Base-by-base conservation (phyloP, 1,284 basidiomycete species). In the Volvariella volvacea region DNA sequence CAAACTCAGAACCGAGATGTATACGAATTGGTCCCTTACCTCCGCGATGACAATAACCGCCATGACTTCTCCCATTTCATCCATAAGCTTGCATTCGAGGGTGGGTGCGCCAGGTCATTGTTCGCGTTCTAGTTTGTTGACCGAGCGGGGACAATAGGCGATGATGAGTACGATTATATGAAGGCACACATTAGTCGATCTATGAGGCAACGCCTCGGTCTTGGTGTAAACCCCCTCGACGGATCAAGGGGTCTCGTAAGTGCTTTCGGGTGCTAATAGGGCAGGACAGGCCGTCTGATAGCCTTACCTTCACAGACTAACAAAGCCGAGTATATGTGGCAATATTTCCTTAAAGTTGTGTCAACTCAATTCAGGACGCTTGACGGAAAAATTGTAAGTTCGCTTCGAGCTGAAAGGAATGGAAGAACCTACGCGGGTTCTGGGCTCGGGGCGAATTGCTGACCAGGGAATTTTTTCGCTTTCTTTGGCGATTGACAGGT, bases 261-360 rank as follows among this genome's bases (percentile, higher is more conserved):
- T 60, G 25, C 22, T 43, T 37, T 46, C 43, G 28, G 19, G 44
- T 44, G 30, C 46, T 28, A 28, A 28, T 28, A 12, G 12, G 6
- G 25, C 25, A 28, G 6, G n/a, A n/a, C n/a, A n/a, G n/a, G n/a
- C n/a, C n/a, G n/a, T n/a, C n/a, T n/a, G n/a, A 6, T 44, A 34
- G 19, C 44, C 46, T 31, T 45, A 17, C 50, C 34, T 31, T 52
- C 36, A 14, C 52, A 86, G 80, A 85, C 84, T 1, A 63, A 59
- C 49, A 79, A 81, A 64, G 67, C 84, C 22, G 75, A 88, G 52
- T 92, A 88, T 60, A 92, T 93, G 91, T 94, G 91, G 76, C 91
- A 92, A 58, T 95, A 98, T 67, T 98, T 97, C 79, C 73, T 98
- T 60, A 99, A 99, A 64, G 93, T 96, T 38, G 93, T 97, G 28